These are phyloP conservation scores for Fomitopsis betulina DNA, from an alignment of 1,284 basidiomycete genomes.

Conservation along the genomic window DNA sequence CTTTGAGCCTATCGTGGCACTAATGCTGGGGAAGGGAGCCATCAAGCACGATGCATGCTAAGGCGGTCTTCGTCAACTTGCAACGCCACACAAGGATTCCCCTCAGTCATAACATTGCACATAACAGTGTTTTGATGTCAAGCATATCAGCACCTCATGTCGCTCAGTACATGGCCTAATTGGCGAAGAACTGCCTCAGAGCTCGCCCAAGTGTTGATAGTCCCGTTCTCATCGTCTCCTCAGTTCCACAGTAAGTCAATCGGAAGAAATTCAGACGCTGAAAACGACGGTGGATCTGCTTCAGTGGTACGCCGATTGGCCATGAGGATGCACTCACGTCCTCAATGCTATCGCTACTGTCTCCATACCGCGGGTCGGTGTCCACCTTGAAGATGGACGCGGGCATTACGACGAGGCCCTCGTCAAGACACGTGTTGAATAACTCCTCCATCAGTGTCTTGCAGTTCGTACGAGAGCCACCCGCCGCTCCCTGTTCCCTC, in stretches of 20 bases:
- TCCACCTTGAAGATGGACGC: conserved; percentile 33
- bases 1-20: not conserved
- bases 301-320: not conserved
- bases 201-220: conserved; percentile 30
- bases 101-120: not conserved
- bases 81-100: no score
- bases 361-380: conserved; percentile 17
- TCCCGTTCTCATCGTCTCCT: conserved; percentile 35
- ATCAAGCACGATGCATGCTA: no score
- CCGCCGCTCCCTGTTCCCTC: conserved; percentile 5
- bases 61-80: not conserved
- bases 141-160: not conserved
- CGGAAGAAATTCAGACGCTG: conserved; percentile 37
- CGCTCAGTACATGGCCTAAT: not conserved
- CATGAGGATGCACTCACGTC: conserved; percentile 20
- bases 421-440: conserved; percentile 31
- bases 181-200: conserved; percentile 30
- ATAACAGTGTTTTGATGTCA: not conserved
- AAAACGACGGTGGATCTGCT: conserved; percentile 3
- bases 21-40: no score
- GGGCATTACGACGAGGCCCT: conserved; percentile 38
- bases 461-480: conserved; percentile 28
- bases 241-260: conserved; percentile 40
- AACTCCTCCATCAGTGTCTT: conserved; percentile 38
- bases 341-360: conserved; percentile 23